Evolutionary conservation across 352 stramenopile species (phyloP), one percentile per base, ranked within the genome.

Genomic region (Stramenopiles sp.): DNA sequence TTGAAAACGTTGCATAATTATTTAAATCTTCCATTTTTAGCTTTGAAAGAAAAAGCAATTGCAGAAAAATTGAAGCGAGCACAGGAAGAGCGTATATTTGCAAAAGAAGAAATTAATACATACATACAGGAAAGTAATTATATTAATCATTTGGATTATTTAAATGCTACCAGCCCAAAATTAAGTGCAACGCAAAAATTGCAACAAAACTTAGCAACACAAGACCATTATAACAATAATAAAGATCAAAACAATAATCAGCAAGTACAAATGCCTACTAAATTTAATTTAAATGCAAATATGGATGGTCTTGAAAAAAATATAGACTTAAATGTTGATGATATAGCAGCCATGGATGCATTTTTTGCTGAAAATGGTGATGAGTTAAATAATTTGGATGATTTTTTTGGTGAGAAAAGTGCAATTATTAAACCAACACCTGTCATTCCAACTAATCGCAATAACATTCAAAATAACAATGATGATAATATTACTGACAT

Each of bases 1-100:
- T 80, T 94, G 31, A 90, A 91, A 82, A 84, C 88, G 6, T 81
- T 94, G 80, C 87, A 94, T 43, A 87, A 91, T 78, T 94, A 93
- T 81, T 90, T 94, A 80, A 86, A 87, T 0, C 88, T 93, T 31
- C 88, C 89, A 27, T 93, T 93, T 74, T 81, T 94, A 78, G 86
- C 92, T 77, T 81, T 93, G 43, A 93, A 93, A 78, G 82, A 69
- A 27, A 20, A 69, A 27, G 27, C 27, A 69, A 20, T 69, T 20
- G 20, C 20, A 20, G 53, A 69, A 27, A 20, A 27, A 20, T 27
- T 69, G 53, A 27, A 69, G 27, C 20, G 27, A 27, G 53, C 53
- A 27, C 53, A 69, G 53, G 53, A 69, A 27, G 53, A 69, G 53
- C 20, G 53, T 20, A 69, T 69, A 27, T 23, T 23, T 27, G 53